These are phyloP conservation scores for Saraca asoca DNA, from an alignment of 331 rosid genomes.

Conservation along the genomic window DNA sequence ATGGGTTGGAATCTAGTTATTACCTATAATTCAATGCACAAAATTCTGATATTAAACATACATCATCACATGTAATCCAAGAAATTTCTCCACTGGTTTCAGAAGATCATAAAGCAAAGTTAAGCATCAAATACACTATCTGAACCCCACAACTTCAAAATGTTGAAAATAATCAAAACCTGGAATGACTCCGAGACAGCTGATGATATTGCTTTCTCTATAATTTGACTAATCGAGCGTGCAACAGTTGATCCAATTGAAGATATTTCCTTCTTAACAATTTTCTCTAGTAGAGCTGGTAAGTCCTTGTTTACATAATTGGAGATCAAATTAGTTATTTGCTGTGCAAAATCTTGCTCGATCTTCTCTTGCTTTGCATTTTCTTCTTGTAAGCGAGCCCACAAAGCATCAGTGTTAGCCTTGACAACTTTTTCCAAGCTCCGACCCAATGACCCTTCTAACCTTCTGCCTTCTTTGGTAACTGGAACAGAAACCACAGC, in stretches of 20 bases:
- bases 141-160: slow-evolving; percentile 23
- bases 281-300: slow-evolving; percentile 72
- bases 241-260: slow-evolving; percentile 70
- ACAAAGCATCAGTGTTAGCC: slow-evolving; percentile 82
- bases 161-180: slow-evolving; percentile 52
- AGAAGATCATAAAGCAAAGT: not conserved
- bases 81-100: not conserved
- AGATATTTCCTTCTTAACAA: slow-evolving; percentile 85
- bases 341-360: slow-evolving; percentile 65
- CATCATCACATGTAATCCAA: too few species aligned
- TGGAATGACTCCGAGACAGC: slow-evolving; percentile 77
- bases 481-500: slow-evolving; percentile 62
- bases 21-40: too few species aligned
- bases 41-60: too few species aligned
- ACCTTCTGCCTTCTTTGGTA: slow-evolving; percentile 85
- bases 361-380: slow-evolving; percentile 76
- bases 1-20: not conserved
- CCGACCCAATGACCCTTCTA: slow-evolving; percentile 81
- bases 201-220: slow-evolving; percentile 79
- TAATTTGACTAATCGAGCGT: slow-evolving; percentile 72
- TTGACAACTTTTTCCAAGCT: slow-evolving; percentile 76
- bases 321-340: slow-evolving; percentile 57
- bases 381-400: slow-evolving; percentile 93
- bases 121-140: slow-evolving; percentile 6
- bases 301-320: slow-evolving; percentile 73